A percentile compares a stretch with the other conserved stretches of the same genome.
phyloP scores from a whole-genome alignment of 495 filamentous ascomycete genomes.

The Annulohypoxylon nitens region DNA sequence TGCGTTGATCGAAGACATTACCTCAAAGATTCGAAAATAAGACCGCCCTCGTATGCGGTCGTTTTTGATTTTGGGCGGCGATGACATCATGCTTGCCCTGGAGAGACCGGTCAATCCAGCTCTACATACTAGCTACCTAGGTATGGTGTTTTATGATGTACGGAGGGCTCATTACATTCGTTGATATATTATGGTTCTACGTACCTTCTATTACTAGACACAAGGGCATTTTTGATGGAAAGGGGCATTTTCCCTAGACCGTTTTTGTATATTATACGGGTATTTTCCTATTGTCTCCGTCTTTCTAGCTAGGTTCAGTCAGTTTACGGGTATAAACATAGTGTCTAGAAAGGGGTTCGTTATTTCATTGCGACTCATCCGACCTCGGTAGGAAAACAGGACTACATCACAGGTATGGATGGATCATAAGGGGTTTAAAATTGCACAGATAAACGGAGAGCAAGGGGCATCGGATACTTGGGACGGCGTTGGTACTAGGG shows the following conservation, averaged over 20 bases:
- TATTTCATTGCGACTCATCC: not conserved
- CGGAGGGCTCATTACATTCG: not conserved
- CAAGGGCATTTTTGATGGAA: not conserved
- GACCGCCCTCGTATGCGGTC: constrained; percentile 37
- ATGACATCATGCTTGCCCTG: constrained; percentile 19
- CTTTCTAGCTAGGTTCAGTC: not conserved
- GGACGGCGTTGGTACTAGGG: not conserved
- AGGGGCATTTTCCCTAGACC: too few species aligned
- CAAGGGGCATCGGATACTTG: not conserved
- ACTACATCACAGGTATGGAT: not conserved
- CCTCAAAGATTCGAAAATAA: constrained; percentile 40
- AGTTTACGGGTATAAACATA: not conserved
- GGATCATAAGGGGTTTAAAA: not conserved
- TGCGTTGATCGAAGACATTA: constrained; percentile 45
- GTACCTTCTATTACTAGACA: not conserved
- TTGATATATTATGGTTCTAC: not conserved
- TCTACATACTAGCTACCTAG: too few species aligned
- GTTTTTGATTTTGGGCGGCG: constrained; percentile 30
- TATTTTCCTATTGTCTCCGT: too few species aligned
- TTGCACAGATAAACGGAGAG: not conserved
- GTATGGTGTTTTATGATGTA: not conserved
- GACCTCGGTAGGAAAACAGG: not conserved
- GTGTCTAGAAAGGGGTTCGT: not conserved
- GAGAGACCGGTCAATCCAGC: not conserved
- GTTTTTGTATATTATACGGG: too few species aligned